phyloP scores from a whole-genome alignment of 768 basidiomycete species.

The Paxillus rubicundulus region DNA sequence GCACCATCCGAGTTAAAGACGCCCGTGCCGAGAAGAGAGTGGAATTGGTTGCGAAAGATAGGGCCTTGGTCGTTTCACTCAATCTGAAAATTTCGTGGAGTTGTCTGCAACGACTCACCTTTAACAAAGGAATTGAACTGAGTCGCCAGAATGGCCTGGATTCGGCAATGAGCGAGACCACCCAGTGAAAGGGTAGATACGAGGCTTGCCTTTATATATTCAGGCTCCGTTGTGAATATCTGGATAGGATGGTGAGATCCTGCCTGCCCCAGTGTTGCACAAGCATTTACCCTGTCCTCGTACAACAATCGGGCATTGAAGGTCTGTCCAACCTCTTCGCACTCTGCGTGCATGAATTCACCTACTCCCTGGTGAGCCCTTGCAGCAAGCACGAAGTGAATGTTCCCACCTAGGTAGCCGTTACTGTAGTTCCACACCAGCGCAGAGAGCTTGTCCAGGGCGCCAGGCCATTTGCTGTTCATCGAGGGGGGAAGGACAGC shows the following conservation, averaged over 20 bases:
- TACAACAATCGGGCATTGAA: constrained; percentile 19
- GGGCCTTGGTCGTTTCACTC: constrained; percentile 15
- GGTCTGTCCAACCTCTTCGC: constrained; percentile 23
- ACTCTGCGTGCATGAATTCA: constrained; percentile 12
- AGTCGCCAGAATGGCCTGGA: constrained; percentile 37
- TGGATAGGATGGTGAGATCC: constrained; percentile 8
- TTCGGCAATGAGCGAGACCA: not conserved
- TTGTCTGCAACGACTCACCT: constrained; percentile 18
- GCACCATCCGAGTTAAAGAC: constrained; percentile 43
- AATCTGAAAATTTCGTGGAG: constrained; percentile 4
- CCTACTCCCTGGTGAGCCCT: constrained; percentile 7
- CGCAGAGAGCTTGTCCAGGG: constrained; percentile 42
- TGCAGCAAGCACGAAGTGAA: not conserved
- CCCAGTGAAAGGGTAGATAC: not conserved
- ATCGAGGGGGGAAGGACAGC: constrained; percentile 44
- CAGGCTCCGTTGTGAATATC: constrained; percentile 40
- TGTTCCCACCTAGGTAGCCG: constrained; percentile 48
- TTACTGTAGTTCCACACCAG: constrained; percentile 38
- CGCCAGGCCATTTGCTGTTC: constrained; percentile 41
- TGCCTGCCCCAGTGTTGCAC: not conserved
- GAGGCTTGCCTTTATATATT: constrained; percentile 36
- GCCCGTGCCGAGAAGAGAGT: constrained; percentile 34
- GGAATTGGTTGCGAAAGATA: constrained; percentile 22
- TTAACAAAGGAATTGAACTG: constrained; percentile 38
- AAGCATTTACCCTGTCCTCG: constrained; percentile 25